Conservation (phyloP, 2,329 filamentous ascomycete species). For the Madurella fahalii region DNA sequence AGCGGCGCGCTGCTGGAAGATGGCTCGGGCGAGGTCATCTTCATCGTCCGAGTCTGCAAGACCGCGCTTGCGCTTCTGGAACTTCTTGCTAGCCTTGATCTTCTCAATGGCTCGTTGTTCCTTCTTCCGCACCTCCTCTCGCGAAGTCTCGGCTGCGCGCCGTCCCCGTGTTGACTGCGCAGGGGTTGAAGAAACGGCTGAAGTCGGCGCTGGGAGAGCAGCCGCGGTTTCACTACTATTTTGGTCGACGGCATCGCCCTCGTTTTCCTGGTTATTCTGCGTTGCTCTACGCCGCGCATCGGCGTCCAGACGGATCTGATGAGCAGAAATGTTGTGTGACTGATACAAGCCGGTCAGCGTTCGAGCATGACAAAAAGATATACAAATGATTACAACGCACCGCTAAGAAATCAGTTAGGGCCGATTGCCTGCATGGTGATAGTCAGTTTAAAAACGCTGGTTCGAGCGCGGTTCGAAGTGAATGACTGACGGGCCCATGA, state of each 20-base stretch:
- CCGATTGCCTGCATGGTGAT: slow-evolving; percentile 39
- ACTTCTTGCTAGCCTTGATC: slow-evolving; percentile 58
- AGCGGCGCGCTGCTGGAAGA: slow-evolving; percentile 45
- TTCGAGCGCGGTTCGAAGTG: background rate
- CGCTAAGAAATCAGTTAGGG: slow-evolving; percentile 51
- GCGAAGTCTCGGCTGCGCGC: slow-evolving; percentile 26
- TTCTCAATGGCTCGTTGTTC: slow-evolving; percentile 55
- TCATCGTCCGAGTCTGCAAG: slow-evolving; percentile 41
- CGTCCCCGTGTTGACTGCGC: slow-evolving; percentile 17
- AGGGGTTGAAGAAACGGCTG: slow-evolving; percentile 3
- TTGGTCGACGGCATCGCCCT: slow-evolving; percentile 21
- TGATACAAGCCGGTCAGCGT: slow-evolving; percentile 28
- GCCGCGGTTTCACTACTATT: slow-evolving; percentile 25
- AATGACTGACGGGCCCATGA: slow-evolving; percentile 31
- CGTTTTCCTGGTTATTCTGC: slow-evolving; percentile 27
- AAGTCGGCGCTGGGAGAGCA: slow-evolving; percentile 16
- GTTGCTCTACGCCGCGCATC: slow-evolving; percentile 44
- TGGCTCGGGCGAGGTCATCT: slow-evolving; percentile 46
- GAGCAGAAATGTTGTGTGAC: slow-evolving; percentile 68
- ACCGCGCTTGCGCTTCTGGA: slow-evolving; percentile 49
- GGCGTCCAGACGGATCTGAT: slow-evolving; percentile 50
- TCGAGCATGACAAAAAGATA: background rate
- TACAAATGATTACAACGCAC: slow-evolving; percentile 30
- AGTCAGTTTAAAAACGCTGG: slow-evolving; percentile 1
- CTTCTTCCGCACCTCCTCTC: slow-evolving; percentile 49